Base-by-base conservation (phyloP, 2,329 filamentous ascomycete genomes). In the Aspergillus transmontanensis region DNA sequence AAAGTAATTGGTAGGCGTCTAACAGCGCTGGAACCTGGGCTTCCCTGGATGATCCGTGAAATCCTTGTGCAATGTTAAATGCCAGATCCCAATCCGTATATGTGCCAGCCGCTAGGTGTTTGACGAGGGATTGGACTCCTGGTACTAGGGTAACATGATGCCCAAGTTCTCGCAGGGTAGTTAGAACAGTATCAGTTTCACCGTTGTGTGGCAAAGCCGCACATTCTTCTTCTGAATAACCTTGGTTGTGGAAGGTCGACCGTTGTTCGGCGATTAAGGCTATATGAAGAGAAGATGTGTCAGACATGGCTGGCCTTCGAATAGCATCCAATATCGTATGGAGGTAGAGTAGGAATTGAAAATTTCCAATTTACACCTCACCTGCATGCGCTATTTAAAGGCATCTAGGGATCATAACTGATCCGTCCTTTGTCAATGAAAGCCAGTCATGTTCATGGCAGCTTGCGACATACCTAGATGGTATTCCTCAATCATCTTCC, bases 1-100 rank as follows among this genome's bases (percentile, higher is more conserved):
- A 69, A 5, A 66, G 69, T 45, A 72, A 66, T 26, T 61, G 55
- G 62, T 71, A 73, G 6, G 69, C 69, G 30, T 72, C 70, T 23
- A 71, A 57, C 5, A 72, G 59, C 26, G 64, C 68, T 7, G 68
- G 69, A 14, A 72, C 64, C 51, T 72, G 69, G 2, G 65, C 58
- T 58, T 71, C 66, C 53, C 67, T 64, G 21, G 64, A 63, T 48
- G 61, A 39, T n/a, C 66, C 67, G 55, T 70, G 32, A 28, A 72
- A 26, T 3, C 69, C 69, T 53, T 70, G 64, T 2, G 67, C 46
- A 45, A 68, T 64, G 48, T 68, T 71, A 48, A 72, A 69, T 19
- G 66, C 69, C 43, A 73, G 50, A 60, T 72, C 69, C 70, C 69
- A 73, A 23, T 61, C 26, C 28, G 50, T 60, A 16, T 68, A 43